A percentile compares a stretch with the other conserved stretches of the same genome.
Conservation (phyloP, 192 early-diverging fungal species). For the Funneliformis mosseae region DNA sequence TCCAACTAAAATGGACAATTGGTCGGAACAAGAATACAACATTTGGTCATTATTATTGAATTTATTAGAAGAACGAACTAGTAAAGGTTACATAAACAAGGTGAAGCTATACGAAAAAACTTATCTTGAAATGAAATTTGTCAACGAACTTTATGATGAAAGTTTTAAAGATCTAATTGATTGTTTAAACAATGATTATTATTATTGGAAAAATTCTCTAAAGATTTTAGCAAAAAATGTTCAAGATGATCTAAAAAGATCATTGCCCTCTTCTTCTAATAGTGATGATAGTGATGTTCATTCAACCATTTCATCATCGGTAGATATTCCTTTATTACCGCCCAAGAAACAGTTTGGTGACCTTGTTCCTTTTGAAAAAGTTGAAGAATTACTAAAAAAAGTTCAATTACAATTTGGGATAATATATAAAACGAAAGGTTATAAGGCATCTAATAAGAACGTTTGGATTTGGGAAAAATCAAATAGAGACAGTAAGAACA, state of each 20-base stretch:
- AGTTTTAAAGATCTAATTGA: neutral
- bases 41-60: neutral
- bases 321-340: no score
- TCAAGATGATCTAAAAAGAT: neutral
- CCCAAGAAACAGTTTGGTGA: no score
- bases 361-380: neutral
- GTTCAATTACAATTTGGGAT: neutral
- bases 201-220: neutral
- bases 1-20: neutral
- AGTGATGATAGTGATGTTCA: neutral
- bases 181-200: neutral
- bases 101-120: neutral
- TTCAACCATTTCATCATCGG: no score
- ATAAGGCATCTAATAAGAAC: neutral
- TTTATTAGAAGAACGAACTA: neutral
- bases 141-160: neutral
- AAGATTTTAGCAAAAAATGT: neutral
- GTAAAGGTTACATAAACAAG: neutral
- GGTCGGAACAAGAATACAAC: neutral
- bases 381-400: neutral
- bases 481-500: neutral
- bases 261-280: neutral
- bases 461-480: neutral
- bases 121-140: neutral
- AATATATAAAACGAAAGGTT: neutral